A percentile compares a stretch with the other conserved stretches of the same genome.
Conservation (phyloP, 331 rosid genomes). For the Malus hybrid region DNA sequence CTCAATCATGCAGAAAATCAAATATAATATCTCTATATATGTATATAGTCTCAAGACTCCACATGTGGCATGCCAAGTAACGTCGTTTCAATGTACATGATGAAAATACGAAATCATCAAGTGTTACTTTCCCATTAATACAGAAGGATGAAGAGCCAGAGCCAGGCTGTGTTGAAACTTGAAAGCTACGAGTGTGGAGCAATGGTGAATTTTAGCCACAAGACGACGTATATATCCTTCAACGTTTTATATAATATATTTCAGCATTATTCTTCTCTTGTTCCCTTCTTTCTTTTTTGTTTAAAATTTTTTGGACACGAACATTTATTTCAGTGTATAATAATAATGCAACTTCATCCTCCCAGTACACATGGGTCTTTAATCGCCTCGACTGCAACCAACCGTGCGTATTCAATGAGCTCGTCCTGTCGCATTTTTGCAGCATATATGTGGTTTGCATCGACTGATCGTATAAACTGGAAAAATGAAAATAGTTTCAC, state of each 20-base stretch:
- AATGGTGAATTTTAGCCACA: constrained; percentile 36
- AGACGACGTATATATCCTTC: constrained; percentile 1
- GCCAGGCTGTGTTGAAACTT: too few species aligned
- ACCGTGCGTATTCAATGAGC: constrained; percentile 32
- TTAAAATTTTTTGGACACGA: constrained; percentile 15
- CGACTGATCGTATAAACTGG: not conserved
- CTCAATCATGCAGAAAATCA: too few species aligned
- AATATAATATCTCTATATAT: too few species aligned
- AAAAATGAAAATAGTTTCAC: not conserved
- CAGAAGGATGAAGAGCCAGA: not conserved
- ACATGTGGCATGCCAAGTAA: too few species aligned
- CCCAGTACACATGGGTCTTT: constrained; percentile 29
- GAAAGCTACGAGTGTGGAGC: not conserved
- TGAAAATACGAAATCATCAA: too few species aligned
- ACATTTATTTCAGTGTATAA: constrained; percentile 40
- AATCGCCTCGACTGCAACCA: constrained; percentile 38
- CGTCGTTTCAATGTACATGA: too few species aligned
- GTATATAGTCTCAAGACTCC: too few species aligned
- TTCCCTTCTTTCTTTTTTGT: not conserved
- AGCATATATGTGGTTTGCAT: not conserved
- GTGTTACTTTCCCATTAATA: not conserved
- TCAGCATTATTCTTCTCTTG: not conserved
- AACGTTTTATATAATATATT: not conserved
- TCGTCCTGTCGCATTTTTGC: not conserved
- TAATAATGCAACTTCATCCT: not conserved